phyloP scores from a whole-genome alignment of 352 stramenopile genomes.

The Globisporangium perplexum region DNA sequence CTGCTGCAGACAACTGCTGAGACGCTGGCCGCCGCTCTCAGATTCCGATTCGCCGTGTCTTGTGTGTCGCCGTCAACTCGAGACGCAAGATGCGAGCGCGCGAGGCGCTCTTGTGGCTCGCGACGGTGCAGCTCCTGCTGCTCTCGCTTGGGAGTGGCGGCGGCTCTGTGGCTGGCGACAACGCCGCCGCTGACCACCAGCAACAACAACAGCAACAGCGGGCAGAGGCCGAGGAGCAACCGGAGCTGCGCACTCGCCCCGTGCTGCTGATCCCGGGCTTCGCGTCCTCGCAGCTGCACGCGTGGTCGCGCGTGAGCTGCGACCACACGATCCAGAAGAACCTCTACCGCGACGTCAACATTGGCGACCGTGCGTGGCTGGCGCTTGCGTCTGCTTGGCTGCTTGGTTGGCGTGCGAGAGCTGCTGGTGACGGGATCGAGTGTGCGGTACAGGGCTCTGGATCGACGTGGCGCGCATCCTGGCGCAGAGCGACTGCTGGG shows the following conservation, averaged over 20 bases:
- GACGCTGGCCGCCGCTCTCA: no score
- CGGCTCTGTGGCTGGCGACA: conserved; percentile 7
- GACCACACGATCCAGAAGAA: conserved; percentile 66
- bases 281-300: conserved; percentile 70
- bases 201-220: not conserved
- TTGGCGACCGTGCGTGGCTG: conserved; percentile 58
- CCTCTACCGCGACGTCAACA: conserved; percentile 68
- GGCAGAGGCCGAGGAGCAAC: not conserved
- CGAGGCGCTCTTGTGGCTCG: conserved; percentile 6
- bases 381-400: not conserved
- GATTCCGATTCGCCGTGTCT: no score
- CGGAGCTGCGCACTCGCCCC: conserved; percentile 27
- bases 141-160: conserved; percentile 13
- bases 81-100: not conserved
- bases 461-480: conserved; percentile 66
- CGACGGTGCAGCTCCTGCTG: conserved; percentile 8
- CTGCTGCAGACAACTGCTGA: no score
- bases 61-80: not conserved
- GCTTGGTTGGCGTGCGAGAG: not conserved
- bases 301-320: conserved; percentile 57
- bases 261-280: conserved; percentile 76
- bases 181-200: conserved; percentile 2
- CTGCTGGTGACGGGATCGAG: not conserved
- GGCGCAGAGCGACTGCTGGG: conserved; percentile 71
- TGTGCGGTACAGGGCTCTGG: conserved; percentile 39